phyloP scores from a whole-genome alignment of 2,329 filamentous ascomycete species.

The Ophiostoma triangulosporum region DNA sequence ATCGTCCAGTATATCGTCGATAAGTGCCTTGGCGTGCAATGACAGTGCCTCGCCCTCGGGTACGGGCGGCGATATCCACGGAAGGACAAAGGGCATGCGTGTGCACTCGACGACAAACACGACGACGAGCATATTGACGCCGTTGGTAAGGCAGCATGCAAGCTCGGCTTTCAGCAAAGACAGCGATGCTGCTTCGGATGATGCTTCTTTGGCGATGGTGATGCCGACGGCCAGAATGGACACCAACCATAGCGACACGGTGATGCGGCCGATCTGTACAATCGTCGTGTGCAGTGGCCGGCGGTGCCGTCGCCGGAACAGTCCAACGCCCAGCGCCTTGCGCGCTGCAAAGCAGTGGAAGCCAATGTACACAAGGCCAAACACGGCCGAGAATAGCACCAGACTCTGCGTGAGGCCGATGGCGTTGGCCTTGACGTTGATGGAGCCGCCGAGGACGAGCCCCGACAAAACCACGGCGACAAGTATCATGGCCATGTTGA shows the following conservation, averaged over 20 bases:
- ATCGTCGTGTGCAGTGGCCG: constrained; percentile 21
- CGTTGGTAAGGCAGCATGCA: constrained; percentile 9
- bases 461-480: constrained; percentile 14
- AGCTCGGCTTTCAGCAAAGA: constrained; percentile 8
- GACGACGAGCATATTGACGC: constrained; percentile 6
- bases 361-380: constrained; percentile 20
- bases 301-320: constrained; percentile 15
- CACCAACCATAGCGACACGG: constrained; percentile 18
- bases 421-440: constrained; percentile 10
- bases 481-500: constrained; percentile 12
- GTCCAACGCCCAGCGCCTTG: constrained; percentile 14
- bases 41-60: constrained; percentile 3
- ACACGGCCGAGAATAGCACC: constrained; percentile 16
- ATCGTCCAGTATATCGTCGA: constrained; percentile 11
- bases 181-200: not conserved
- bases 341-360: constrained; percentile 19
- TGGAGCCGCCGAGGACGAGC: constrained; percentile 14
- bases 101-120: constrained; percentile 11
- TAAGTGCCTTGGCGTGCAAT: constrained; percentile 9
- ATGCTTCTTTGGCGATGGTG: constrained; percentile 9
- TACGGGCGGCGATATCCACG: constrained; percentile 13
- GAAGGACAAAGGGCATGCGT: constrained; percentile 14
- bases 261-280: constrained; percentile 18
- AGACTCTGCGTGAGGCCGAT: constrained; percentile 16
- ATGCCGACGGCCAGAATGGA: constrained; percentile 18